Percentiles rank a stretch among this genome's conserved stretches.
Evolutionary conservation across 805 yeast genomes (phyloP).

Genomic region (Nakazawaea laoshanensis): DNA sequence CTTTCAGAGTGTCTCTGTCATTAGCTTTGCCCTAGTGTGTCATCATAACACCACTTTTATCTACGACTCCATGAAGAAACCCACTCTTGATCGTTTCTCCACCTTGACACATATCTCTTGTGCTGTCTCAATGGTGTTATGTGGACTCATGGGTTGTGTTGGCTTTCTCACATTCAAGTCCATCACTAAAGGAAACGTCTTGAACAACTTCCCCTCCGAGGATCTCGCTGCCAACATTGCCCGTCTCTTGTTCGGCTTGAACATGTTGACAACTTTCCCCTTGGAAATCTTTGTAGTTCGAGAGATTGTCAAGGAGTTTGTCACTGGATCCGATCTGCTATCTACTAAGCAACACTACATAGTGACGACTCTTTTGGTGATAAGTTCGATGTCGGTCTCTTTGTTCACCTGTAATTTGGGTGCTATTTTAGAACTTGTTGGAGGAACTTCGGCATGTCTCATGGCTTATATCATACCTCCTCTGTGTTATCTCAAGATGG

Average conservation of each 20-base stretch:
- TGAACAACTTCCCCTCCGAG: constrained; percentile 76
- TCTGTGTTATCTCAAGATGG: constrained; percentile 63
- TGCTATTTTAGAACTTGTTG: constrained; percentile 80
- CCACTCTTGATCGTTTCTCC: constrained; percentile 69
- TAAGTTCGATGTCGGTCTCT: constrained; percentile 67
- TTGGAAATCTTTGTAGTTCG: constrained; percentile 85
- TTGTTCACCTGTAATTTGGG: constrained; percentile 83
- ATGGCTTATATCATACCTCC: constrained; percentile 94
- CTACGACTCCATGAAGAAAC: constrained; percentile 71
- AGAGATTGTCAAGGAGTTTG: constrained; percentile 71
- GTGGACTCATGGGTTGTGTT: constrained; percentile 68
- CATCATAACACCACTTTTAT: constrained; percentile 92
- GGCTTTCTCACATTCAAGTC: constrained; percentile 74
- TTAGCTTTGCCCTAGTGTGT: constrained; percentile 91
- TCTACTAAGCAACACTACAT: constrained; percentile 44
- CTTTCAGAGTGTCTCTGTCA: constrained; percentile 89
- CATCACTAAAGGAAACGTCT: constrained; percentile 75
- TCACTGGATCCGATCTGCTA: constrained; percentile 20
- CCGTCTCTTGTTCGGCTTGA: constrained; percentile 82
- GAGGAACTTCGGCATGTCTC: constrained; percentile 86
- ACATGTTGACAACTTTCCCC: constrained; percentile 90
- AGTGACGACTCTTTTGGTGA: constrained; percentile 58
- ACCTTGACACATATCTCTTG: constrained; percentile 79
- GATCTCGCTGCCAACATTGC: constrained; percentile 79
- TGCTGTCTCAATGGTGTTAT: constrained; percentile 68